Base-by-base conservation (phyloP, 768 basidiomycete genomes). In the Tricholoma sp. region DNA sequence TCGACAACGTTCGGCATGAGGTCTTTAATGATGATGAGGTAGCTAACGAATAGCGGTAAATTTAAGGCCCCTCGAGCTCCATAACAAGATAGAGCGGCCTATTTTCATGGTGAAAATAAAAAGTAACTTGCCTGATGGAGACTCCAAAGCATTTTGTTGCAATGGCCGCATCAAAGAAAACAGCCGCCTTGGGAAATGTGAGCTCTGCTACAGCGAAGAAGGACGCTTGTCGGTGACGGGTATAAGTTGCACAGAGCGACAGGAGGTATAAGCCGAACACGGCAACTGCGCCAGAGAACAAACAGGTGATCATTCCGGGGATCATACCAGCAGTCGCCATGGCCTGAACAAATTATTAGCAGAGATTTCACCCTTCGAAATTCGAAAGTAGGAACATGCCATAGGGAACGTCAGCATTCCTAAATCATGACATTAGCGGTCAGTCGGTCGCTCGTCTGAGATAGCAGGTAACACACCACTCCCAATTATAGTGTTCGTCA, bases 101-200 rank as follows among this genome's bases (percentile, higher is more conserved):
- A 32, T 17, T 41, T 18, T 6, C 39, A 53, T 31, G 53, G 54
- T 34, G 44, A n/a, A 49, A 13, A 17, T 17, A 32, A 37, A 69
- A 12, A 11, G 13, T 54, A 53, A 28, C 80, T 47, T 72, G 93
- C 82, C 92, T 94, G 63, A 95, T 86, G 33, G 91, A 93, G 3
- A 98, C 96, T 17, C 96, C 96, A 67, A 97, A 97, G 70, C 96
- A 98, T 68, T 98, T 98, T 68, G 86, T 88, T 9, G 94, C 94
- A 63, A 98, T 94, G 11, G 95, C 96, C 3, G 85, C 86, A 69
- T 98, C 96, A 64, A 98, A 96, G 69, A 92, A 90, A 37, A 92
- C 75, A 0, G 89, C 89, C 0, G 89, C 91, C 44, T 79, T 83
- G 2, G 96, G 96, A 69, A 94, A 97, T 0, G 96, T 96, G 60